phyloP scores from a whole-genome alignment of 2,329 filamentous ascomycete species.

The Microdochium nivale region DNA sequence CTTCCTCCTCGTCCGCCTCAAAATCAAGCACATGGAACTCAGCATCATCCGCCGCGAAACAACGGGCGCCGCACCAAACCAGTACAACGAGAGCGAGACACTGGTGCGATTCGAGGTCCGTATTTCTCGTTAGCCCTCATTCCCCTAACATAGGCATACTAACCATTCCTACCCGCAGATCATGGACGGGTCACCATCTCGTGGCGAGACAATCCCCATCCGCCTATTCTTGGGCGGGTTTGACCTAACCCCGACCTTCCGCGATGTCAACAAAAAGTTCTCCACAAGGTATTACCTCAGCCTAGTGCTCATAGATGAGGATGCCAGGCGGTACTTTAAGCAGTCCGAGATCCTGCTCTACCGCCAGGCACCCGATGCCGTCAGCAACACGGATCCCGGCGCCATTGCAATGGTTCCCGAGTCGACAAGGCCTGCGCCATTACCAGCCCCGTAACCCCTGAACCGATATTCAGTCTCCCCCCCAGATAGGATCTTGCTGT shows the following conservation, averaged over 20 bases:
- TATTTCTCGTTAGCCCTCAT: too few species aligned
- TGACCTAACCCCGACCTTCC: constrained; percentile 94
- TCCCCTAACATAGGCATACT: constrained; percentile 2
- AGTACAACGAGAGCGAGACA: constrained; percentile 99
- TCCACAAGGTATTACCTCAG: constrained; percentile 97
- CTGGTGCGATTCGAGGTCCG: constrained; percentile 86
- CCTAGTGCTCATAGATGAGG: constrained; percentile 91
- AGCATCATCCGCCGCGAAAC: constrained; percentile 96
- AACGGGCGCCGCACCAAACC: constrained; percentile 91
- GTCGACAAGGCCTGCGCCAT: constrained; percentile 13
- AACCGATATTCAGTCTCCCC: too few species aligned
- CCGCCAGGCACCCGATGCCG: constrained; percentile 63
- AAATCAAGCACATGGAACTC: constrained; percentile 99
- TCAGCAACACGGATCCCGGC: constrained; percentile 32
- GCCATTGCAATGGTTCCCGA: constrained; percentile 33
- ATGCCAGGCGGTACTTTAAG: constrained; percentile 96
- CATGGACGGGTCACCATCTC: constrained; percentile 97
- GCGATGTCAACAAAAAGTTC: constrained; percentile 99
- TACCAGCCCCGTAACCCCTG: too few species aligned
- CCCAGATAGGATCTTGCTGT: too few species aligned
- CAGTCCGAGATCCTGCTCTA: constrained; percentile 97
- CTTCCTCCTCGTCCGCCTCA: constrained; percentile 90
- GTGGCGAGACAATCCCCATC: constrained; percentile 92
- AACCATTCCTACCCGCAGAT: constrained; percentile 46
- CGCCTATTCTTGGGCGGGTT: constrained; percentile 95